Base-by-base conservation (phyloP, 805 yeast species). In the Yamadazyma paraphyllophila region DNA sequence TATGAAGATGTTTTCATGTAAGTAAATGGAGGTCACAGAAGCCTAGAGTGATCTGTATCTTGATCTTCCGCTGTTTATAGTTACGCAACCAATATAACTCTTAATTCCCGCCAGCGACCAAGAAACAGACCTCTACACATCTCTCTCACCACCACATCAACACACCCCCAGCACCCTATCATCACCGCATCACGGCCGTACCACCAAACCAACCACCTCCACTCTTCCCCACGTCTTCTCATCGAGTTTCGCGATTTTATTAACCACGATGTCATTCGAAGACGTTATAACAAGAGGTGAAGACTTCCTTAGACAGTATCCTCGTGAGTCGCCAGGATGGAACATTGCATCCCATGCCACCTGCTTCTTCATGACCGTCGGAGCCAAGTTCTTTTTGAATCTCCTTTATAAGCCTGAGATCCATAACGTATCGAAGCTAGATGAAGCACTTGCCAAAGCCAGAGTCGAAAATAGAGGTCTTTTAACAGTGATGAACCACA, bases 401-500 rank as follows among this genome's bases (percentile, higher is more conserved):
- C 57, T 81, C 1, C 72, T 82, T 43, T 90, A 89, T 64, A 76
- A 80, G 20, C 87, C 91, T 2, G 63, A 74, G 35, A 67, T 88
- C 10, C 72, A 76, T 47, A 79, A 88, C 39, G 61, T 83, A 10
- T 85, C 86, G 4, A 79, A 76, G 49, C 66, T 92, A 13, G 86
- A 83, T 43, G 64, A 57, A 11, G 94, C 92, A 0, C 58, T 87
- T 34, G 71, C 73, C n/a, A 74, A 74, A 49, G 82, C 94, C 0
- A 66, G 83, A 39, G 53, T 56, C 1, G 92, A 90, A 55, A 80
- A 85, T 48, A 68, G 97, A 37, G 85, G 94, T 0, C 62, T 92
- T 1, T 54, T 92, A 50, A 92, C 98, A 0, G 77, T 88, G 12
- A 88, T 89, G 96, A 91, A 91, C 62, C 97, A 90, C 59, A 87